A percentile compares a stretch with the other conserved stretches of the same genome.
phyloP scores from a whole-genome alignment of 2,329 filamentous ascomycete species.

The Colletotrichum shisoi region DNA sequence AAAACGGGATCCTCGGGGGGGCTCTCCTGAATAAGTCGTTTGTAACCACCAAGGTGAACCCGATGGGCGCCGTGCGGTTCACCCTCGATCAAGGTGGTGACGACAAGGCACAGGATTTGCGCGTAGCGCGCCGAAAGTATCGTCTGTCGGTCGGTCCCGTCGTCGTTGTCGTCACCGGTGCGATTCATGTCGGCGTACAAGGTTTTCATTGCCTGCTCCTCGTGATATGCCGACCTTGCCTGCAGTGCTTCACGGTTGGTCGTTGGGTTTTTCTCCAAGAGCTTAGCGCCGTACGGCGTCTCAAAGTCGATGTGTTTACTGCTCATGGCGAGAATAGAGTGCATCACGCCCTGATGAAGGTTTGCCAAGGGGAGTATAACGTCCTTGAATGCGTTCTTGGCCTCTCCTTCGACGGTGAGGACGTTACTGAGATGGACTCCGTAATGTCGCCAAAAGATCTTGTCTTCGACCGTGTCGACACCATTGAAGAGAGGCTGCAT shows the following conservation, averaged over 20 bases:
- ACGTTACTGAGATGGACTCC: slow-evolving; percentile 80
- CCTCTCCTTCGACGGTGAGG: slow-evolving; percentile 81
- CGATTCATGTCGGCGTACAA: slow-evolving; percentile 58
- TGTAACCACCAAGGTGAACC: slow-evolving; percentile 79
- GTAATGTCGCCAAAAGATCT: slow-evolving; percentile 84
- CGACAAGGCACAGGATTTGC: slow-evolving; percentile 69
- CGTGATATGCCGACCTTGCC: slow-evolving; percentile 63
- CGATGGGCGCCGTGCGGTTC: slow-evolving; percentile 73
- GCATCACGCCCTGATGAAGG: slow-evolving; percentile 83
- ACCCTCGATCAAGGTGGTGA: slow-evolving; percentile 66
- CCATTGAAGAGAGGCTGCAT: slow-evolving; percentile 77
- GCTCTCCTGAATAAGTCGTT: slow-evolving; percentile 70
- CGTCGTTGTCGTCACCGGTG: slow-evolving; percentile 53
- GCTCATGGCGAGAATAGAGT: slow-evolving; percentile 84
- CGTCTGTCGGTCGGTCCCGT: slow-evolving; percentile 55
- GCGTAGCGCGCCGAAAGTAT: slow-evolving; percentile 65
- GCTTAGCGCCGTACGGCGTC: slow-evolving; percentile 63
- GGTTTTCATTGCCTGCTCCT: slow-evolving; percentile 62
- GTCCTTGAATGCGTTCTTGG: slow-evolving; percentile 84
- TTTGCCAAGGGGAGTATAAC: slow-evolving; percentile 84
- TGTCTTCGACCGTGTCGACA: slow-evolving; percentile 81
- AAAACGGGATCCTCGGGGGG: slow-evolving; percentile 73
- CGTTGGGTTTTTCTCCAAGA: slow-evolving; percentile 59
- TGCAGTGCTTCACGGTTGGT: slow-evolving; percentile 58
- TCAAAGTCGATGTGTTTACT: slow-evolving; percentile 75